Base-by-base conservation (phyloP, 768 basidiomycete genomes). In the Rubroboletus satanas region DNA sequence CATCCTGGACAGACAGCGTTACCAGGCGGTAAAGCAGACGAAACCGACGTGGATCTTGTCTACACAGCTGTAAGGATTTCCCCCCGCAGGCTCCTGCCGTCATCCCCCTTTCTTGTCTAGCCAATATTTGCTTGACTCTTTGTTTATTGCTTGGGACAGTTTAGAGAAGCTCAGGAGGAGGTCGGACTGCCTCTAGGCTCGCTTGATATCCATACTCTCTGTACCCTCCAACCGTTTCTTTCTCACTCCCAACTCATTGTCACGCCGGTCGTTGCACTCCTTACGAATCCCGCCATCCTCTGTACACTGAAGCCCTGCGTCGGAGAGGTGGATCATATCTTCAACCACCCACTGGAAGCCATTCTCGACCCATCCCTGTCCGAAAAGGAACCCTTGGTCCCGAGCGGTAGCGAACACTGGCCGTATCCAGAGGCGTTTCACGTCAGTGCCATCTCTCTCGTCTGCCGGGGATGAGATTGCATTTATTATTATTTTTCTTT, bases 91-190 rank as follows among this genome's bases (percentile, higher is more conserved):
- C 11, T 26, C 39, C 7, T 15, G 26, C 28, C 14, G 21, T 42
- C 39, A 32, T 7, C 8, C 46, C 17, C 46, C 17, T 28, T 46
- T 31, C 39, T 29, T 43, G 11, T 5, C 36, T 37, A 36, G 43
- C 33, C n/a, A 7, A 39, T 23, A 52, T 23, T 23, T 29, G 12
- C 42, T 48, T 43, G 32, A 50, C 45, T 0, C 23, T 42, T 11
- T 42, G 14, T 12, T 26, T 28, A 28, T 37, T 44, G 48, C 49
- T 31, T 42, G 26, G 26, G 21, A 32, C 63, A 94, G 93, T 79
- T 79, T 45, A 78, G 93, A 54, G 93, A 96, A 71, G 93, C 93
- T 0, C 68, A 82, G 52, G 93, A 96, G 73, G 93, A 96, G 74
- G 88, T 95, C 18, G 82, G 72, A 1, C 75, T 95, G 3, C 84